Evolutionary conservation across 2,329 filamentous ascomycete genomes (phyloP).

Genomic region (Cladosporium sp.): DNA sequence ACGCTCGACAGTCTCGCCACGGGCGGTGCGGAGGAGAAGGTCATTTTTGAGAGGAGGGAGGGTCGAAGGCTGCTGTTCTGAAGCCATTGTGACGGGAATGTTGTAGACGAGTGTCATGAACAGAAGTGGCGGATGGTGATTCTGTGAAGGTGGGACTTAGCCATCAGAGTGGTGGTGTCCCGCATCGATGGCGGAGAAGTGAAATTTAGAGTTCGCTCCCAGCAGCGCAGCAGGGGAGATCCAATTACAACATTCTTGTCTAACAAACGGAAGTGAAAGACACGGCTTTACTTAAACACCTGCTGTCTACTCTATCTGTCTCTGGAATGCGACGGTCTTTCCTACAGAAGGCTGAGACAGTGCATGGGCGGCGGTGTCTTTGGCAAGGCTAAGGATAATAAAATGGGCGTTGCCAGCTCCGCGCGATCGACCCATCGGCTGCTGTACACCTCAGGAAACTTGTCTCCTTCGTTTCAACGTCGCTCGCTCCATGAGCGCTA

Average conservation of each 20-base stretch:
- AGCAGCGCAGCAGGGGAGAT: slow-evolving; percentile 7
- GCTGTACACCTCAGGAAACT: no score
- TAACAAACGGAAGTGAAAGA: no score
- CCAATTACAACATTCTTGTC: neutral
- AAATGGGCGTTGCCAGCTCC: no score
- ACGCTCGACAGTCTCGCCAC: slow-evolving; percentile 85
- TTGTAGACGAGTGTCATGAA: slow-evolving; percentile 12
- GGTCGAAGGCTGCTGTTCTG: slow-evolving; percentile 28
- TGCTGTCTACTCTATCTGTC: no score
- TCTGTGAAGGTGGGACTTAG: neutral
- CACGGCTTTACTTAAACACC: no score
- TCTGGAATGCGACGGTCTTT: no score
- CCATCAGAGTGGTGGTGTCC: slow-evolving; percentile 1
- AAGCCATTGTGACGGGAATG: slow-evolving; percentile 17
- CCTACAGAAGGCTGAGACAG: no score
- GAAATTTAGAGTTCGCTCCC: neutral
- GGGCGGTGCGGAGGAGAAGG: slow-evolving; percentile 79
- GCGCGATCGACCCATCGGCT: no score
- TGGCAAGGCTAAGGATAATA: no score
- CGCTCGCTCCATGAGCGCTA: slow-evolving; percentile 2
- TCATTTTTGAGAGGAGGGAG: slow-evolving; percentile 91
- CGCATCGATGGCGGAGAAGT: neutral
- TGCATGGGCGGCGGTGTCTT: no score
- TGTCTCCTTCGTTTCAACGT: no score
- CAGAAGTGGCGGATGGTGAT: neutral